Base-by-base conservation (phyloP, 2,329 filamentous ascomycete genomes). In the Colletotrichum agaves region DNA sequence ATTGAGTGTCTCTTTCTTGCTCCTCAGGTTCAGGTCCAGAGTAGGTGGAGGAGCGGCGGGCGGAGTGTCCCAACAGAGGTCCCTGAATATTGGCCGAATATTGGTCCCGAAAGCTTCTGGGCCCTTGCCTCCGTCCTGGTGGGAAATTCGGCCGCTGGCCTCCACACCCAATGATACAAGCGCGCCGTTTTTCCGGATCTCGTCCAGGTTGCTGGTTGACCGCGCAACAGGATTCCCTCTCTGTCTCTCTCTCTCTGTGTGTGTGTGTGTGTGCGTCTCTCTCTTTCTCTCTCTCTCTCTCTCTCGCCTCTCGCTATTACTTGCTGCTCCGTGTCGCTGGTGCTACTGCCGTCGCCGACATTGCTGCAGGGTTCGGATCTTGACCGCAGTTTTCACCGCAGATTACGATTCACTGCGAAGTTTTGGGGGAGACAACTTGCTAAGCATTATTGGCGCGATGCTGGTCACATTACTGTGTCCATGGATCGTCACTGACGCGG, bases 371-470 rank as follows among this genome's bases (percentile, higher is more conserved):
- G 33, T 49, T 60, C 57, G 57, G 57, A 60, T 60, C 46, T 60
- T 60, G 57, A 60, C 57, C 57, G 57, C 57, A 60, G 43, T 50
- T 60, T 60, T 60, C 15, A 50, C 57, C 44, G 57, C 57, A 60
- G 46, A 60, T 60, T 60, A 60, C 57, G 44, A 60, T 60, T 60
- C 44, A 21, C 46, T 17, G 35, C 56, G 13, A n/a, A 15, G n/a
- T n/a, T 39, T 17, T 17, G 44, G 57, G 31, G 27, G 17, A 23
- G 21, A 31, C 27, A n/a, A 27, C 44, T 58, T 46, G 41, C 55
- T 58, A 35, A 33, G 55, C 55, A 47, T 50, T 27, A 60, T 50
- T 60, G 43, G 57, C 46, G 44, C 35, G 33, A 60, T 60, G 57
- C 57, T 19, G 44, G 44, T 39, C 46, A 60, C 50, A 60, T 60